phyloP scores from a whole-genome alignment of 768 basidiomycete species.

The Tricholoma terreum region DNA sequence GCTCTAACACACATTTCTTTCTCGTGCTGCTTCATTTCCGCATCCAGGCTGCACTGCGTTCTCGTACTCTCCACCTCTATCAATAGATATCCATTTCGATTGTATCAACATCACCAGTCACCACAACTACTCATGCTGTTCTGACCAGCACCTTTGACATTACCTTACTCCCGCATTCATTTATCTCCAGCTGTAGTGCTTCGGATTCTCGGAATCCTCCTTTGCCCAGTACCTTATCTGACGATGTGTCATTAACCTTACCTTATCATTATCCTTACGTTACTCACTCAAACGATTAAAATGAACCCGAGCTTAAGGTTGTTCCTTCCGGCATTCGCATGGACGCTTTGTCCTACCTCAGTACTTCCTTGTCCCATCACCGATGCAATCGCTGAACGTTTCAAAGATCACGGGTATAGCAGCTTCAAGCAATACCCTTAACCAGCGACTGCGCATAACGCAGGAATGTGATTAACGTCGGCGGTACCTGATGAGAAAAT shows the following conservation, averaged over 20 bases:
- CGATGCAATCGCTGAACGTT: not conserved
- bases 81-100: not conserved
- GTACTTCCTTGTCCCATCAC: not conserved
- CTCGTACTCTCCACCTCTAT: not conserved
- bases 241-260: not conserved
- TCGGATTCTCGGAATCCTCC: not conserved
- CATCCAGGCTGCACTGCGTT: not conserved
- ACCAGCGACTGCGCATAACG: not conserved
- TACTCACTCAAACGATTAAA: not conserved
- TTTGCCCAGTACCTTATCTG: not conserved
- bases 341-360: not conserved
- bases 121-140: not conserved
- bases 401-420: not conserved
- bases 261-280: conserved; percentile 1
- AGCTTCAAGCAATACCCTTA: too few species aligned
- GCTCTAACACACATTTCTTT: not conserved
- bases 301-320: not conserved
- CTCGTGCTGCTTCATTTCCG: not conserved
- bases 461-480: not conserved
- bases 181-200: not conserved
- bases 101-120: conserved; percentile 1
- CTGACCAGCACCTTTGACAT: not conserved
- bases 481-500: not conserved
- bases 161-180: conserved; percentile 1
- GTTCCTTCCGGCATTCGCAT: not conserved